Evolutionary conservation across 2,329 filamentous ascomycete genomes (phyloP).

Genomic region (Rhynchosporium graminicola): DNA sequence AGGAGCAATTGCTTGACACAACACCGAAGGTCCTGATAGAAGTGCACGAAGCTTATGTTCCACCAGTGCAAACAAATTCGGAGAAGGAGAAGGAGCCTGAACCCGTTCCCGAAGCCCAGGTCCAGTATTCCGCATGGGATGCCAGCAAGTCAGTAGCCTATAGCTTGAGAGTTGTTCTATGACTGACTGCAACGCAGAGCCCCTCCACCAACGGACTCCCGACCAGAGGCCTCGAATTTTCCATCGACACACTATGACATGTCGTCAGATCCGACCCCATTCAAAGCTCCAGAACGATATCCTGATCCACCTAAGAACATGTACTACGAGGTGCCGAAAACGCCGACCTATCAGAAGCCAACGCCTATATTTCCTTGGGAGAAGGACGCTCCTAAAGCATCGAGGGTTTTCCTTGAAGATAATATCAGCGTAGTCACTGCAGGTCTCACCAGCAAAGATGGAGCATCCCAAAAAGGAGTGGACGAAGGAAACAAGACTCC

Average conservation of each 20-base stretch:
- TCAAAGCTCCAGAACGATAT: conserved; percentile 74
- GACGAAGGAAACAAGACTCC: conserved; percentile 42
- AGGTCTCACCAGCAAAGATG: conserved; percentile 39
- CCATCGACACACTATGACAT: conserved; percentile 79
- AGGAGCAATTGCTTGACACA: conserved; percentile 31
- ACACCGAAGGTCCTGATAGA: conserved; percentile 28
- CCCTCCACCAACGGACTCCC: conserved; percentile 64
- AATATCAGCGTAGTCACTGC: conserved; percentile 35
- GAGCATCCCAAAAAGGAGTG: conserved; percentile 43
- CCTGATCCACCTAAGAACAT: conserved; percentile 83
- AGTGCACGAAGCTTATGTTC: conserved; percentile 38
- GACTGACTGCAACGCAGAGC: conserved; percentile 37
- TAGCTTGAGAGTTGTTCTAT: background rate
- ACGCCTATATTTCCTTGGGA: conserved; percentile 93
- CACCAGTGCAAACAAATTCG: conserved; percentile 33
- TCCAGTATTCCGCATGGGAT: conserved; percentile 43
- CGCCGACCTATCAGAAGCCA: conserved; percentile 59
- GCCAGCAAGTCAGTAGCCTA: conserved; percentile 50
- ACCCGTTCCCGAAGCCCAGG: conserved; percentile 20
- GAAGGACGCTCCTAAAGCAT: conserved; percentile 58
- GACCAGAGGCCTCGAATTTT: conserved; percentile 83
- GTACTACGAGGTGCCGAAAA: conserved; percentile 80
- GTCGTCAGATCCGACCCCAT: conserved; percentile 73
- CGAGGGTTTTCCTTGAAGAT: conserved; percentile 67
- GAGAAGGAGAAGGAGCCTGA: conserved; percentile 23